Conservation (phyloP, 805 yeast species). For the Candida montana region DNA sequence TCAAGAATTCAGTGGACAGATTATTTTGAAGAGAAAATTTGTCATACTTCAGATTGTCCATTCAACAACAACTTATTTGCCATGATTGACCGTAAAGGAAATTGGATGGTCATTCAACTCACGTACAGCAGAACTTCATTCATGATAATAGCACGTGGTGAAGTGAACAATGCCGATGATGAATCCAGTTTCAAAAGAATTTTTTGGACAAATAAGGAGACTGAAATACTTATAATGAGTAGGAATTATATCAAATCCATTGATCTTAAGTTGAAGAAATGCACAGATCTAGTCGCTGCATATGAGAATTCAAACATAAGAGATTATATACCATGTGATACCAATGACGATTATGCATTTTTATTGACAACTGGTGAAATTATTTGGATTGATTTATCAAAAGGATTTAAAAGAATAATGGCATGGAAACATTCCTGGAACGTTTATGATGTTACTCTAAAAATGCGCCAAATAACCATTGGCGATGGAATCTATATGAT, state of each 20-base stretch:
- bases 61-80: conserved; percentile 34
- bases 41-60: conserved; percentile 43
- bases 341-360: conserved; percentile 34
- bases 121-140: not conserved
- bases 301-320: conserved; percentile 30
- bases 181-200: conserved; percentile 52
- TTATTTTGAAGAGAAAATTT: conserved; percentile 31
- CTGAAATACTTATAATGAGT: conserved; percentile 31
- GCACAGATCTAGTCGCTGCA: conserved; percentile 27
- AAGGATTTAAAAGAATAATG: conserved; percentile 40
- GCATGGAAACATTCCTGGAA: conserved; percentile 72
- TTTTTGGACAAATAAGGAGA: conserved; percentile 35
- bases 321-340: conserved; percentile 33
- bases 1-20: conserved; percentile 12
- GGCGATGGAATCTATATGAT: conserved; percentile 19
- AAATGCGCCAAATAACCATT: conserved; percentile 29
- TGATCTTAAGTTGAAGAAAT: conserved; percentile 23
- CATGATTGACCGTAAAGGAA: conserved; percentile 47
- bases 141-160: conserved; percentile 12
- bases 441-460: conserved; percentile 48
- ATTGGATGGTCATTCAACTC: conserved; percentile 39
- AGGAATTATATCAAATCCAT: conserved; percentile 39
- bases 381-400: conserved; percentile 40
- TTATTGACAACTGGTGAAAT: conserved; percentile 65
- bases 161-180: conserved; percentile 38